phyloP scores from a whole-genome alignment of 1,139 yeast species.

The Lodderomyces pseudojiufengensis region DNA sequence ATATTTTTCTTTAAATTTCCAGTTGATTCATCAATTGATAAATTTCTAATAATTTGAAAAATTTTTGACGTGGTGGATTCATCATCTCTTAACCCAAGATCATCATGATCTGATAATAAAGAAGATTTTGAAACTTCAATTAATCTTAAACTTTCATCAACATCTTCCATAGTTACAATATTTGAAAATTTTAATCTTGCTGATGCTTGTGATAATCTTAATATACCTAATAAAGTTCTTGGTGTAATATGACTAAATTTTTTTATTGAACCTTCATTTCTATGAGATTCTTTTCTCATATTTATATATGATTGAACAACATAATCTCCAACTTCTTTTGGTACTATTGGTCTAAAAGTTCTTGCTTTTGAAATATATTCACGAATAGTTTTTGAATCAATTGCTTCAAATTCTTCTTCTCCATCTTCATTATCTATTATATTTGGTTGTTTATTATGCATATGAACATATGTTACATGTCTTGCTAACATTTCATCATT shows the following conservation, averaged over 20 bases:
- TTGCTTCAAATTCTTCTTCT: slow-evolving; percentile 61
- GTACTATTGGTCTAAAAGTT: slow-evolving; percentile 78
- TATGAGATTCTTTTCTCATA: slow-evolving; percentile 86
- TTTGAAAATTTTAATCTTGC: slow-evolving; percentile 85
- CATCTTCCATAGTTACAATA: slow-evolving; percentile 71
- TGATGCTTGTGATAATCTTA: slow-evolving; percentile 91
- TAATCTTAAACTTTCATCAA: slow-evolving; percentile 91
- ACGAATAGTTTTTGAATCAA: slow-evolving; percentile 77
- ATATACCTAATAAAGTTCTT: slow-evolving; percentile 84
- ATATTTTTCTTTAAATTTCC: slow-evolving; percentile 41
- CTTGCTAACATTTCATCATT: slow-evolving; percentile 82
- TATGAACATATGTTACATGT: slow-evolving; percentile 94
- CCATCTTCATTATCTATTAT: slow-evolving; percentile 1
- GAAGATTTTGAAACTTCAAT: slow-evolving; percentile 84
- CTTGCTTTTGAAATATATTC: slow-evolving; percentile 89
- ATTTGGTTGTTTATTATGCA: slow-evolving; percentile 84
- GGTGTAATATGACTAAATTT: slow-evolving; percentile 91
- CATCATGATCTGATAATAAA: slow-evolving; percentile 53
- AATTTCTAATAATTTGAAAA: slow-evolving; percentile 53
- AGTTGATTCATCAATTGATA: slow-evolving; percentile 40
- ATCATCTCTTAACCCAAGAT: slow-evolving; percentile 41
- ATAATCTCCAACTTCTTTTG: slow-evolving; percentile 83
- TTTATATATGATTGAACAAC: slow-evolving; percentile 85
- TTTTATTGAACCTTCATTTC: slow-evolving; percentile 70
- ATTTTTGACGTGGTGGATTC: slow-evolving; percentile 54